Percentiles rank a stretch among this genome's conserved stretches.
These are phyloP conservation scores for Chrysanthemum seticuspe DNA, from an alignment of 129 eudicot species.

Conservation along the genomic window DNA sequence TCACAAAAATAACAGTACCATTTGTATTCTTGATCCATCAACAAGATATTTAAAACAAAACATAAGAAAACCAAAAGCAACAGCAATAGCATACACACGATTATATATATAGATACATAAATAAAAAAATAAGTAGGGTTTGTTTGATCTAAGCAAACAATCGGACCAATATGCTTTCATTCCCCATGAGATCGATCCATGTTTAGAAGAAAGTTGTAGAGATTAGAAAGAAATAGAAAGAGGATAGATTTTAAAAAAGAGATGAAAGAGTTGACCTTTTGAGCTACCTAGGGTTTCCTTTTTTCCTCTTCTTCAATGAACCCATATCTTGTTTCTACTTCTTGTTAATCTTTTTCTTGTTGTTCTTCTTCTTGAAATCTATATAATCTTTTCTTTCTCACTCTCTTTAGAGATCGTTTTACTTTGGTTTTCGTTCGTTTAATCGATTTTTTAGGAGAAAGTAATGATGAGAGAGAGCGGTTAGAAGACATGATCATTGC, in stretches of 20 bases:
- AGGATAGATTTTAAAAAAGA: conserved; percentile 7
- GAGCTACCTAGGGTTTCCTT: conserved; percentile 37
- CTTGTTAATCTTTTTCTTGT: conserved; percentile 16
- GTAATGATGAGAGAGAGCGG: conserved; percentile 41
- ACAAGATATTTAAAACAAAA: conserved; percentile 10
- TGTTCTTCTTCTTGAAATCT: conserved; percentile 8
- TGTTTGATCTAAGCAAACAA: conserved; percentile 42
- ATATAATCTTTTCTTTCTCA: background rate
- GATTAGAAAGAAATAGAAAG: background rate
- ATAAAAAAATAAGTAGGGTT: conserved; percentile 17
- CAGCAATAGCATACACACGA: background rate
- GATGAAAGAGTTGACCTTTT: conserved; percentile 37
- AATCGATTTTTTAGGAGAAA: conserved; percentile 27
- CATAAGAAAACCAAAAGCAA: background rate
- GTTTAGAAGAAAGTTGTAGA: conserved; percentile 13
- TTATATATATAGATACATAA: background rate
- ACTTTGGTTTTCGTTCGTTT: conserved; percentile 27
- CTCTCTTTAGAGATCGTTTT: conserved; percentile 26
- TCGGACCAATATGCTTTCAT: conserved; percentile 43
- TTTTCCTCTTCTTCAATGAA: conserved; percentile 33
- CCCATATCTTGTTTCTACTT: conserved; percentile 24
- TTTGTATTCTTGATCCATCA: conserved; percentile 18
- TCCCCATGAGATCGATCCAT: conserved; percentile 34
- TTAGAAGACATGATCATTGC: conserved; percentile 42
- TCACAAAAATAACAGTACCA: conserved; percentile 24